Base-by-base conservation (phyloP, 352 stramenopile species). In the Phytopythium montanum region DNA sequence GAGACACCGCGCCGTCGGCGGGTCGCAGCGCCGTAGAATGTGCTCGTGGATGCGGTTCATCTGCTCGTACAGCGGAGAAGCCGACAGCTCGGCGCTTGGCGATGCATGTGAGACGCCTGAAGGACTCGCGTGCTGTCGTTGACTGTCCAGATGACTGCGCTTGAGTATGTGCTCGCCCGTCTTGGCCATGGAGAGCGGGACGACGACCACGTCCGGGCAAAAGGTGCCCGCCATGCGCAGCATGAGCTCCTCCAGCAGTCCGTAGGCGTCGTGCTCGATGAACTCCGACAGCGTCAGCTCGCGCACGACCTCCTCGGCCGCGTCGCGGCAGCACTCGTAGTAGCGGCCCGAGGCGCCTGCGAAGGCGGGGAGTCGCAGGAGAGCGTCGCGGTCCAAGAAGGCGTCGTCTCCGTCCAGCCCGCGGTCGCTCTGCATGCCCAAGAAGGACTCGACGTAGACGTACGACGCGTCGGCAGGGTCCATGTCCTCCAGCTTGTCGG, bases 21-120 rank as follows among this genome's bases (percentile, higher is more conserved):
- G 80, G 51, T 92, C 83, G 25, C 73, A 88, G 2, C 77, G 79
- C 21, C 72, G 62, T 36, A 92, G 63, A 39, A 90, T 74, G 36
- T 87, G 78, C 61, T 80, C 59, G 52, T 90, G 80, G 52, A 92
- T 90, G 53, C 72, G 70, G 53, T 88, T 88, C 76, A 90, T 84
- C 42, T 92, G 83, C 23, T 83, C 74, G 57, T 88, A 83, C 19
- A 92, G 64, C 7, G 81, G 77, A 0, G 77, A 85, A 2, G 54
- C 31, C 6, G 72, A 56, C 3, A 73, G 64, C 45, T 89, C 75
- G 1, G 50, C 50, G 50, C 50, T 55, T 4, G 3, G 18, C n/a
- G 26, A 65, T 23, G 25, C 58, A 44, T 18, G 65, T 23, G 18
- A 58, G 26, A 39, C 57, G 33, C 52, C 52, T 3, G 52, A 48